Evolutionary conservation across 108 stramenopile species (phyloP).

Genomic region (Stephanodiscus triporus): DNA sequence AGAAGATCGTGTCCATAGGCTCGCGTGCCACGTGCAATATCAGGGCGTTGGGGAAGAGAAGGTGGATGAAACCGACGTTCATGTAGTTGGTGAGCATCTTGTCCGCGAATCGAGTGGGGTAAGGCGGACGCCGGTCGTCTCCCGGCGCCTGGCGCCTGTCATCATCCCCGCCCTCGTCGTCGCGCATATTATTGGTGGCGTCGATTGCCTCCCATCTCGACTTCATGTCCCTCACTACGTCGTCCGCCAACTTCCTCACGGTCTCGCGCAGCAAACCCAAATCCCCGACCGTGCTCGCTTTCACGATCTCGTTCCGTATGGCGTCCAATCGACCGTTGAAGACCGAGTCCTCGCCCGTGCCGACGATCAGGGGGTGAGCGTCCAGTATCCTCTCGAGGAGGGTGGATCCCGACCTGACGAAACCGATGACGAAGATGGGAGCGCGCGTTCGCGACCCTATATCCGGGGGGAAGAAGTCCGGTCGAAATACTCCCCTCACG

Average conservation of each 20-base stretch:
- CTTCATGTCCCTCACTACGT: slow-evolving; percentile 69
- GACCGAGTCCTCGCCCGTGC: slow-evolving; percentile 89
- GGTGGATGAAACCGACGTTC: slow-evolving; percentile 89
- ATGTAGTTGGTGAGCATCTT: slow-evolving; percentile 90
- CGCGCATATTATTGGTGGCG: slow-evolving; percentile 21
- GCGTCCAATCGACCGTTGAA: slow-evolving; percentile 78
- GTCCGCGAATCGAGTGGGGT: slow-evolving; percentile 72
- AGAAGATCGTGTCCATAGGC: slow-evolving; percentile 85
- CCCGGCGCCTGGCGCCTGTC: not conserved
- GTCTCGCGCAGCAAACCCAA: slow-evolving; percentile 31
- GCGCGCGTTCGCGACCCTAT: slow-evolving; percentile 61
- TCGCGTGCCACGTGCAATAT: slow-evolving; percentile 84
- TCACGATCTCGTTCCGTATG: slow-evolving; percentile 75
- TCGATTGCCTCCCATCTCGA: slow-evolving; percentile 68
- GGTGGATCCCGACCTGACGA: slow-evolving; percentile 86
- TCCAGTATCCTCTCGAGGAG: slow-evolving; percentile 85
- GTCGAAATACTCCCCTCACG: slow-evolving; percentile 67
- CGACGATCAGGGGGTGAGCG: slow-evolving; percentile 83
- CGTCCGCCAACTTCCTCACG: slow-evolving; percentile 64
- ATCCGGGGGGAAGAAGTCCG: slow-evolving; percentile 67
- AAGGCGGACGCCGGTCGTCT: not conserved
- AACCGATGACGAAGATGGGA: slow-evolving; percentile 90
- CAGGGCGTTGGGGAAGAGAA: slow-evolving; percentile 86
- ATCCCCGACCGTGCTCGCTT: slow-evolving; percentile 56
- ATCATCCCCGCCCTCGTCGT: slow-evolving; percentile 32